A percentile compares a stretch with the other conserved stretches of the same genome.
Conservation (phyloP, 768 basidiomycete genomes). For the Austroboletus festivus region DNA sequence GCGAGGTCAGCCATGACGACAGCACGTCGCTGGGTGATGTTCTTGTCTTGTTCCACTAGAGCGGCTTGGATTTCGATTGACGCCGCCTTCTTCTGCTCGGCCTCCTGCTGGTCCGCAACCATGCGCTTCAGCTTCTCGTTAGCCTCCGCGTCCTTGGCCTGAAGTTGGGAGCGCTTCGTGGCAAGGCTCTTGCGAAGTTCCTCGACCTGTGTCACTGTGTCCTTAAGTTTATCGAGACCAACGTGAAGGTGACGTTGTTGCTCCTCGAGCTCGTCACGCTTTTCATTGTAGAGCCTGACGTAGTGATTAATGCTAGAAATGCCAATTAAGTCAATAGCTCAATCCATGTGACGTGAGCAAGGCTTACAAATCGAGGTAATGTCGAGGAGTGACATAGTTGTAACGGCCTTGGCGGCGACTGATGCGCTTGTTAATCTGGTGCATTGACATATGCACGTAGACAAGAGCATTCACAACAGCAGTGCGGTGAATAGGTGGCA, state of each 20-base stretch:
- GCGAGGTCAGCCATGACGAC: conserved; percentile 95
- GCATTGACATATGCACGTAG: conserved; percentile 84
- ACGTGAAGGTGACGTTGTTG: conserved; percentile 98
- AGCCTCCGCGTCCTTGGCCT: conserved; percentile 91
- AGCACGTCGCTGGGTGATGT: conserved; percentile 83
- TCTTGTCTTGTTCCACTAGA: conserved; percentile 83
- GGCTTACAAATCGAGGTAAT: conserved; percentile 97
- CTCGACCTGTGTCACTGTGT: conserved; percentile 96
- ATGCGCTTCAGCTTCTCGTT: conserved; percentile 97
- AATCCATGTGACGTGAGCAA: not conserved
- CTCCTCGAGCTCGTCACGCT: conserved; percentile 95
- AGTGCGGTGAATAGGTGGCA: conserved; percentile 87
- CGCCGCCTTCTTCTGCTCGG: conserved; percentile 95
- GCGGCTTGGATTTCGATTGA: conserved; percentile 96
- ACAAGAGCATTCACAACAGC: conserved; percentile 95
- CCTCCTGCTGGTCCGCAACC: conserved; percentile 98
- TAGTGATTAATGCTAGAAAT: conserved; percentile 88
- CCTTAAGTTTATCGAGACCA: conserved; percentile 92
- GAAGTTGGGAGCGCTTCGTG: conserved; percentile 86
- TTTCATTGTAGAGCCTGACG: conserved; percentile 91
- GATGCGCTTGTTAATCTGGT: conserved; percentile 84
- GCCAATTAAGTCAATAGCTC: conserved; percentile 6
- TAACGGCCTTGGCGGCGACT: conserved; percentile 93
- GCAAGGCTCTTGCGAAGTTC: conserved; percentile 93
- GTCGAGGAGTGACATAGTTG: conserved; percentile 95